These are phyloP conservation scores for Aspergillus novofumigatus DNA, from an alignment of 2,329 filamentous ascomycete genomes.

Conservation along the genomic window DNA sequence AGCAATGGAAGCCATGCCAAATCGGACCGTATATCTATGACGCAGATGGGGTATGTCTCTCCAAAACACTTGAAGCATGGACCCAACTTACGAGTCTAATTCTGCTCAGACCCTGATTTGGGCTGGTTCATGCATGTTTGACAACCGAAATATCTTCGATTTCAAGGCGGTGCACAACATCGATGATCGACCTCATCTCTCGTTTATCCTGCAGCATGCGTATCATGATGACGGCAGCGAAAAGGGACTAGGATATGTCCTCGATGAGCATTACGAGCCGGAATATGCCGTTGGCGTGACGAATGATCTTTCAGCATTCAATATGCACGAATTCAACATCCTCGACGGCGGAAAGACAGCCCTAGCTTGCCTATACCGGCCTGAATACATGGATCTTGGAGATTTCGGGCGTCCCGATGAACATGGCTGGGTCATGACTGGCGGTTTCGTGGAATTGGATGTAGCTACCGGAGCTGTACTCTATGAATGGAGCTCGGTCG, in stretches of 20 bases:
- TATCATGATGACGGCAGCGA: constrained; percentile 33
- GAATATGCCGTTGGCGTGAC: constrained; percentile 36
- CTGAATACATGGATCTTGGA: constrained; percentile 19
- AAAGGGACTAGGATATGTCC: constrained; percentile 46
- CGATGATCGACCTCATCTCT: constrained; percentile 43
- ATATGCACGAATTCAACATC: constrained; percentile 42
- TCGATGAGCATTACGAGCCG: constrained; percentile 45
- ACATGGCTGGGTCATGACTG: constrained; percentile 27
- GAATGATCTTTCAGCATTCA: constrained; percentile 27
- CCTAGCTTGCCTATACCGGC: constrained; percentile 25
- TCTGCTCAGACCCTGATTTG: constrained; percentile 39
- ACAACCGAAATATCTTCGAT: constrained; percentile 47
- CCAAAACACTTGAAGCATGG: background rate
- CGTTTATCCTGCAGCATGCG: constrained; percentile 40
- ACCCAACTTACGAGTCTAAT: background rate
- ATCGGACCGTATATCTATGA: constrained; percentile 49
- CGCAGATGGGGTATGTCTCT: constrained; percentile 38
- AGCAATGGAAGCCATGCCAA: constrained; percentile 38
- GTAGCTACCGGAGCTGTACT: constrained; percentile 31
- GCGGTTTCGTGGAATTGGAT: constrained; percentile 38
- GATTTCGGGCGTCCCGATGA: constrained; percentile 31
- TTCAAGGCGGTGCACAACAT: constrained; percentile 44
- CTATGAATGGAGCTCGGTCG: constrained; percentile 35
- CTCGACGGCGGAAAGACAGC: constrained; percentile 33
- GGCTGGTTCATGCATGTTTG: constrained; percentile 44